phyloP scores from a whole-genome alignment of 2,329 filamentous ascomycete species.

The Fusarium sp. region DNA sequence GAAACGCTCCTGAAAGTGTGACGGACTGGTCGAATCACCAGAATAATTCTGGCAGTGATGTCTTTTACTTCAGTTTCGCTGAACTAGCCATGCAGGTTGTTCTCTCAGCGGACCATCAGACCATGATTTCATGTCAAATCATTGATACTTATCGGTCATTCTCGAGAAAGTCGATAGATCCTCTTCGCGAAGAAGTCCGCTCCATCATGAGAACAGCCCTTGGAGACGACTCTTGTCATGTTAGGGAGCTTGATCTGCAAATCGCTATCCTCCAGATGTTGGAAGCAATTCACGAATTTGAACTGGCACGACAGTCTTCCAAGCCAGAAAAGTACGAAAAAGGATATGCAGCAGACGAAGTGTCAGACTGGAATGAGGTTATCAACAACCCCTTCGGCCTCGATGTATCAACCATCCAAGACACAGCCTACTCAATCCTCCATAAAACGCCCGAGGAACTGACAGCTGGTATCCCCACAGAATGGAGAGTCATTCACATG shows the following conservation, averaged over 20 bases:
- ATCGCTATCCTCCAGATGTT: constrained; percentile 30
- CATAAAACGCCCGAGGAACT: constrained; percentile 13
- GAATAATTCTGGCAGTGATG: neutral
- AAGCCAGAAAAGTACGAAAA: neutral
- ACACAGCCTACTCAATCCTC: constrained; percentile 26
- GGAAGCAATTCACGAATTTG: constrained; percentile 20
- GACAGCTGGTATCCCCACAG: constrained; percentile 1
- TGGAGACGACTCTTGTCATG: neutral
- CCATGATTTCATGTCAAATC: neutral
- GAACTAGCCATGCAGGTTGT: constrained; percentile 6
- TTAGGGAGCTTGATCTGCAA: constrained; percentile 5
- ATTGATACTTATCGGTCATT: constrained; percentile 1
- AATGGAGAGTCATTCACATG: constrained; percentile 50
- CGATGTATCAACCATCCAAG: constrained; percentile 31
- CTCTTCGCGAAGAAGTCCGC: constrained; percentile 25
- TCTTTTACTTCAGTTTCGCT: constrained; percentile 10
- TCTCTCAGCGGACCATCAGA: constrained; percentile 6
- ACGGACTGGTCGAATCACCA: neutral
- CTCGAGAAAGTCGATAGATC: constrained; percentile 17
- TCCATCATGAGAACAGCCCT: constrained; percentile 9
- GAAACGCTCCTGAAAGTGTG: constrained; percentile 8
- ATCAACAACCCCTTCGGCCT: constrained; percentile 31
- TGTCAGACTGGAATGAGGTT: constrained; percentile 23
- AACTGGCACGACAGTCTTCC: neutral
- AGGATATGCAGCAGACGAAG: constrained; percentile 18